Evolutionary conservation across 148 eudicot species (phyloP), one percentile per base, ranked within the genome.

Genomic region (Rhododendron griersonianum): DNA sequence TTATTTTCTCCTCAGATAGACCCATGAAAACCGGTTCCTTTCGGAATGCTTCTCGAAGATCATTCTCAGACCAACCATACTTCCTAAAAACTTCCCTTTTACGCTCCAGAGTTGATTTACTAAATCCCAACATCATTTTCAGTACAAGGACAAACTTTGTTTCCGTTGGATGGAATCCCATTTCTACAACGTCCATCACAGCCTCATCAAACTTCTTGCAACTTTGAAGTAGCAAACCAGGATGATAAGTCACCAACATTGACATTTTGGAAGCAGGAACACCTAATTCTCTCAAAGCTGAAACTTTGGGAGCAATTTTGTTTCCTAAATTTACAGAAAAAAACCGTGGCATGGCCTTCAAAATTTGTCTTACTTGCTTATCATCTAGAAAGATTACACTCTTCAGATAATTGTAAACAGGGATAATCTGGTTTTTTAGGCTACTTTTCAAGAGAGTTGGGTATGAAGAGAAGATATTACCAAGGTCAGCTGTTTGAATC

Each of bases 361-460:
- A 87, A 13, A 41, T 28, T 5, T 50, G 44, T 8, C 35, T 71
- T 7, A 73, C 76, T 1, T 55, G 51, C 63, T 74, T 80, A 5
- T 85, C 87, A 76, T 81, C 61, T 16, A 81, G 77, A 45, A 44
- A 11, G 41, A 87, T 74, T n/a, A 85, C 65, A 47, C 69, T 82
- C 85, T 85, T 88, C 23, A 88, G 87, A 87, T 37, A 88, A 59
- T 85, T 81, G 35, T 74, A 82, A 25, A 8, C 21, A 25, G 89
- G 89, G 30, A 81, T 45, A 18, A 85, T 39, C 13, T 81, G 65
- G 14, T 88, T 85, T 41, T 63, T 74, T 50, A 81, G 76, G 83
- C 89, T 88, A 19, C 85, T 3, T 16, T 25, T 15, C 78, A 88
- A 75, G 41, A 85, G 28, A 18, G 23, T 18, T 16, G 86, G 84